These are phyloP conservation scores for Metschnikowia vanudenii DNA, from an alignment of 805 yeast species.

Conservation along the genomic window DNA sequence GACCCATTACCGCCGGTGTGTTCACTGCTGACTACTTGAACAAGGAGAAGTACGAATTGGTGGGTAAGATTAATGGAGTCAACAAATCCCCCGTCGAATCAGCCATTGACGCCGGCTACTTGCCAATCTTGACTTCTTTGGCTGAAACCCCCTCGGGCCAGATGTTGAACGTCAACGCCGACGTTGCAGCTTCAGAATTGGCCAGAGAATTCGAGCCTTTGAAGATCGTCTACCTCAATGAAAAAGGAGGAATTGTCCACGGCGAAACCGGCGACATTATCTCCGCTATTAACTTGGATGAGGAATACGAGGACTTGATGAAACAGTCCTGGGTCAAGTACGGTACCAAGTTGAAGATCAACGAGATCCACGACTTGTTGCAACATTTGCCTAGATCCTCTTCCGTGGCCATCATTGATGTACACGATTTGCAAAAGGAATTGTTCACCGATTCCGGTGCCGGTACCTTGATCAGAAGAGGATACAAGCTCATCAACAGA, in stretches of 20 bases:
- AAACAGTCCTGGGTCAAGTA: conserved; percentile 97
- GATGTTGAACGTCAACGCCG: conserved; percentile 95
- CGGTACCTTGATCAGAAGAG: conserved; percentile 97
- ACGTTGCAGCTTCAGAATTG: conserved; percentile 97
- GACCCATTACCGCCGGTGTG: conserved; percentile 98
- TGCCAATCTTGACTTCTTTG: conserved; percentile 92
- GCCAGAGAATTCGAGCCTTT: conserved; percentile 96
- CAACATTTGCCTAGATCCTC: conserved; percentile 95
- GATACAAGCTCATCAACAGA: conserved; percentile 80
- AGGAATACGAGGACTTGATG: conserved; percentile 88
- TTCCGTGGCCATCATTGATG: conserved; percentile 95
- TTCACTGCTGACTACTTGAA: conserved; percentile 91
- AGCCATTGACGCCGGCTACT: conserved; percentile 91
- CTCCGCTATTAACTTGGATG: conserved; percentile 88
- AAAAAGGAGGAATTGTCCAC: conserved; percentile 95
- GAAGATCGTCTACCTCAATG: conserved; percentile 93
- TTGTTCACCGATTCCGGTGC: conserved; percentile 98
- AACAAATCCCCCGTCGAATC: conserved; percentile 91
- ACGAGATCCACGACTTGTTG: conserved; percentile 91
- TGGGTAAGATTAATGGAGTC: conserved; percentile 84
- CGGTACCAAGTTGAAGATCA: conserved; percentile 96
- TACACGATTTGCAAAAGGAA: conserved; percentile 92
- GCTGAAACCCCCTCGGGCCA: conserved; percentile 98
- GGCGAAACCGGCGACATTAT: conserved; percentile 90
- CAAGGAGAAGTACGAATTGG: conserved; percentile 85